These are phyloP conservation scores for Rubia occidens DNA, from an alignment of 305 asterid species.

Conservation along the genomic window DNA sequence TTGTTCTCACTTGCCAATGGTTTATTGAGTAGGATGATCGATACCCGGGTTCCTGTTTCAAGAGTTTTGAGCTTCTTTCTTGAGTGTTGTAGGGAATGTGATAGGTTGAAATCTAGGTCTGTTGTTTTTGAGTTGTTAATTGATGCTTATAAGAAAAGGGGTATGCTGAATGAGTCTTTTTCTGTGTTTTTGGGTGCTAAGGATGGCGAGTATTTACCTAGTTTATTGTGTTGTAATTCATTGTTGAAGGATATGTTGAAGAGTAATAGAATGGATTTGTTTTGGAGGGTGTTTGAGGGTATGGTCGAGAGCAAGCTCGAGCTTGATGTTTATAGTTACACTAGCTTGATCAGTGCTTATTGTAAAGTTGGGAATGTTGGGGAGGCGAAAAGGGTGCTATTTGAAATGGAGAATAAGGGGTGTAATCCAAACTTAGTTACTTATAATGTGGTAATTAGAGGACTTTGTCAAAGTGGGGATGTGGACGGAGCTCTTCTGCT, in stretches of 20 bases:
- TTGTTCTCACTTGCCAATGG: slow-evolving; percentile 41
- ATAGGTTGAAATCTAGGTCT: slow-evolving; percentile 31
- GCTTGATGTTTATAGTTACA: slow-evolving; percentile 55
- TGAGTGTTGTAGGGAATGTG: slow-evolving; percentile 28
- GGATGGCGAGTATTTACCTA: slow-evolving; percentile 33
- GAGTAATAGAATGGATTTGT: slow-evolving; percentile 47
- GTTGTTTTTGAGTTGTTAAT: slow-evolving; percentile 69
- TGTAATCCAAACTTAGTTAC: slow-evolving; percentile 52
- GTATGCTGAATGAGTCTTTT: slow-evolving; percentile 61
- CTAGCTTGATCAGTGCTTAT: slow-evolving; percentile 55
- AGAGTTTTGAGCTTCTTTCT: slow-evolving; percentile 41
- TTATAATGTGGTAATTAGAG: slow-evolving; percentile 54
- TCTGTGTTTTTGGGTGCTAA: slow-evolving; percentile 43
- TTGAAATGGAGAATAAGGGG: slow-evolving; percentile 52
- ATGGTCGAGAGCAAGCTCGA: slow-evolving; percentile 41
- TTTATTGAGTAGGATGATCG: slow-evolving; percentile 41
- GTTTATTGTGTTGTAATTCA: slow-evolving; percentile 74
- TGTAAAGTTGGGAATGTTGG: slow-evolving; percentile 53
- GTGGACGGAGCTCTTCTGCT: slow-evolving; percentile 54
- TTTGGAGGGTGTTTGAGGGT: slow-evolving; percentile 58
- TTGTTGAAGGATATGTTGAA: slow-evolving; percentile 62
- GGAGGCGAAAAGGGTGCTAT: slow-evolving; percentile 51
- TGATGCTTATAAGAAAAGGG: slow-evolving; percentile 59
- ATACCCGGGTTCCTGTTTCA: slow-evolving; percentile 31
- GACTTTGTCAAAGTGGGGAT: slow-evolving; percentile 47